Evolutionary conservation across 768 basidiomycete genomes (phyloP).

Genomic region (Tremella mesenterica): DNA sequence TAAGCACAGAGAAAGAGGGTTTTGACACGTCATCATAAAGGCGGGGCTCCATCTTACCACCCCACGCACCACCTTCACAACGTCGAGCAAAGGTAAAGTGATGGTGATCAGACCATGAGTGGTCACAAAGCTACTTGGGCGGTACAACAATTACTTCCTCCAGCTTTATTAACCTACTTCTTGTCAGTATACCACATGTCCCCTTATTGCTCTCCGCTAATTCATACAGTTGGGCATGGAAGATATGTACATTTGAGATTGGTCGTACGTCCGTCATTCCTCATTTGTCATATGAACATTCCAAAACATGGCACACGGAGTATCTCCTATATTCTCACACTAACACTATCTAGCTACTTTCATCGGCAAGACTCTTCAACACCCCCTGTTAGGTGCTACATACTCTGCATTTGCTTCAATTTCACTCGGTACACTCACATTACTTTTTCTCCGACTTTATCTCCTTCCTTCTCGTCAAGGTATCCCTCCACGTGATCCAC

Average conservation of each 20-base stretch:
- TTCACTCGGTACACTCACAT: slow-evolving; percentile 10
- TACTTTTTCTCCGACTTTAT: slow-evolving; percentile 30
- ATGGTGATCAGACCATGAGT: too few relatives aligned
- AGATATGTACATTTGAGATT: slow-evolving; percentile 15
- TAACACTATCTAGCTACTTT: not conserved
- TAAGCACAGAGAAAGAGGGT: too few relatives aligned
- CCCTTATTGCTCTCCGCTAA: not conserved
- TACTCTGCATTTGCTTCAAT: slow-evolving; percentile 17
- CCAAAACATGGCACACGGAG: not conserved
- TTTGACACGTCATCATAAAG: too few relatives aligned
- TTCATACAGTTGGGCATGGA: slow-evolving; percentile 9
- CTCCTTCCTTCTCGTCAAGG: slow-evolving; percentile 28
- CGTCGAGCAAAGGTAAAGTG: too few relatives aligned
- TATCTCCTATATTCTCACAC: not conserved
- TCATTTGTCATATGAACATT: not conserved
- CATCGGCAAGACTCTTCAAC: not conserved
- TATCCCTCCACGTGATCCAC: slow-evolving; percentile 22
- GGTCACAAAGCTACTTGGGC: too few relatives aligned
- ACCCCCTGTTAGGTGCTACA: not conserved
- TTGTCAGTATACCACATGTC: slow-evolving; percentile 16
- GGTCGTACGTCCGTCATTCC: slow-evolving; percentile 21
- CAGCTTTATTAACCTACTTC: slow-evolving; percentile 32
- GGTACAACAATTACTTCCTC: slow-evolving; percentile 29
- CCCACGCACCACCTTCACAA: too few relatives aligned
- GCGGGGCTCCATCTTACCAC: too few relatives aligned